A percentile compares a stretch with the other conserved stretches of the same genome.
Conservation (phyloP, 805 yeast species). For the Myxozyma vanderwaltii region DNA sequence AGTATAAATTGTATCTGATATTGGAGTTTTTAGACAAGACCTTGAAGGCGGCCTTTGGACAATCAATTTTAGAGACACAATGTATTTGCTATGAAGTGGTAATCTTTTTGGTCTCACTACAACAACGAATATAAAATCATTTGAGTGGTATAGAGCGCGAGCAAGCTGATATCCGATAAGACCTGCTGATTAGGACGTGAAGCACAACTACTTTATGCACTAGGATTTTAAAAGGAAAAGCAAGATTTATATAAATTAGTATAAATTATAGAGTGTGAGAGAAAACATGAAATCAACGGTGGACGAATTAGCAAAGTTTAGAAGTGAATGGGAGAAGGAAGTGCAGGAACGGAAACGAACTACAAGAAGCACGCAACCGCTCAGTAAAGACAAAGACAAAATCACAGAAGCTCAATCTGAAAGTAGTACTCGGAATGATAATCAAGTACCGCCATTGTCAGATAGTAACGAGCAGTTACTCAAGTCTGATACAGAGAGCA, state of each 20-base stretch:
- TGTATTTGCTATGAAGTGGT: neutral
- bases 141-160: no score
- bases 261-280: neutral
- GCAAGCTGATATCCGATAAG: neutral
- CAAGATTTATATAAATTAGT: no score
- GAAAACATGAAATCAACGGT: slow-evolving; percentile 2
- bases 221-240: no score
- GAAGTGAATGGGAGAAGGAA: slow-evolving; percentile 33
- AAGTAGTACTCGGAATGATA: neutral
- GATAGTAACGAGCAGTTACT: neutral
- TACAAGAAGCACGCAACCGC: neutral
- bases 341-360: slow-evolving; percentile 21
- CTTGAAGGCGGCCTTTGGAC: neutral
- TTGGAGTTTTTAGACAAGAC: no score
- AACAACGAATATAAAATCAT: neutral
- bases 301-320: slow-evolving; percentile 27
- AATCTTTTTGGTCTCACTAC: no score
- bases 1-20: no score
- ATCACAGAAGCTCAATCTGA: slow-evolving; percentile 2
- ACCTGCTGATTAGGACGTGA: neutral
- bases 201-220: no score
- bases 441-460: neutral
- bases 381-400: neutral
- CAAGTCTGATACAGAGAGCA: neutral
- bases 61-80: neutral